A percentile compares a stretch with the other conserved stretches of the same genome.
phyloP scores from a whole-genome alignment of 2,329 filamentous ascomycete species.

The Claviceps sp. region DNA sequence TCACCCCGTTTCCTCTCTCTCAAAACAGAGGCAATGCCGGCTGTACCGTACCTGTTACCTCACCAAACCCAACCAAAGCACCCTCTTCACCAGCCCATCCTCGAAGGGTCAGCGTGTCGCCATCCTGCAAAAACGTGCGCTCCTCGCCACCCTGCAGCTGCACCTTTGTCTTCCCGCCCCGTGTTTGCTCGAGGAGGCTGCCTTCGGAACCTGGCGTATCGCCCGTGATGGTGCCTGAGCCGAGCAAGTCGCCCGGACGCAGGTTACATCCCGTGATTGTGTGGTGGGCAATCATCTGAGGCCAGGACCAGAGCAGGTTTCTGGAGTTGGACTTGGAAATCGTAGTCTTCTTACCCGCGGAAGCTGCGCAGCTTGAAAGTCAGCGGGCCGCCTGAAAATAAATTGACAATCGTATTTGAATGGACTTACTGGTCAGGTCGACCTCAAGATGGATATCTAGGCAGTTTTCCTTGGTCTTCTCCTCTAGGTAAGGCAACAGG shows the following conservation, averaged over 20 bases:
- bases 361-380: conserved; percentile 11
- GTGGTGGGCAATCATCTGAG: conserved; percentile 76
- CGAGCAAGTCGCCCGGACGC: conserved; percentile 60
- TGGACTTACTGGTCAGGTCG: conserved; percentile 23
- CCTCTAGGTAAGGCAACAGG: conserved; percentile 35
- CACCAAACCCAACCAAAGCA: conserved; percentile 62
- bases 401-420: background rate
- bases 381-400: background rate
- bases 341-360: conserved; percentile 18
- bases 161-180: conserved; percentile 52
- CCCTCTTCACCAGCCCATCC: conserved; percentile 55
- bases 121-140: conserved; percentile 60
- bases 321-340: conserved; percentile 22
- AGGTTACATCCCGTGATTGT: conserved; percentile 65
- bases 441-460: conserved; percentile 26
- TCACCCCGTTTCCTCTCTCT: background rate
- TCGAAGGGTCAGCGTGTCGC: conserved; percentile 53
- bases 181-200: conserved; percentile 58
- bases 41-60: conserved; percentile 51
- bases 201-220: conserved; percentile 50
- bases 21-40: conserved; percentile 19
- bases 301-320: conserved; percentile 62
- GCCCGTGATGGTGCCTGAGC: conserved; percentile 64
- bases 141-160: conserved; percentile 50
- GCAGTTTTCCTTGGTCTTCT: conserved; percentile 29